Conservation (phyloP, 2,329 filamentous ascomycete genomes). For the Westerdykella ornata region DNA sequence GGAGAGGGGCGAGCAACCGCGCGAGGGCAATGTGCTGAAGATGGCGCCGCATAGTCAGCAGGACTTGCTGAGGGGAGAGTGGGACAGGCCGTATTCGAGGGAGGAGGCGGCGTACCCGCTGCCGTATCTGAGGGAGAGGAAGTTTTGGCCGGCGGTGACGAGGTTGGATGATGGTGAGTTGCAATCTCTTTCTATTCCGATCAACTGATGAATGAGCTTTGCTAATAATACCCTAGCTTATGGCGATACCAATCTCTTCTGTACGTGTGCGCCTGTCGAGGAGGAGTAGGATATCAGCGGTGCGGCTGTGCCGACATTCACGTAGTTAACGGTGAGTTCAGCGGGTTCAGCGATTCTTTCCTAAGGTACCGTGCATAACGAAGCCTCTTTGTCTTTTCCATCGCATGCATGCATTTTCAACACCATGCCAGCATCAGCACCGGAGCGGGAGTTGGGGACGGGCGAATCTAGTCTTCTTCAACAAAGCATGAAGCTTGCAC, state of each 20-base stretch:
- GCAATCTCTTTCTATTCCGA: neutral
- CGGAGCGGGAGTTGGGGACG: no score
- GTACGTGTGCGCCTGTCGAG: conserved; percentile 83
- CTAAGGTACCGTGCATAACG: neutral
- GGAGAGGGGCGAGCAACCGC: conserved; percentile 70
- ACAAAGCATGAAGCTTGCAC: no score
- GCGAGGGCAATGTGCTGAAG: conserved; percentile 76
- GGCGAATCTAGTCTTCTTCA: no score
- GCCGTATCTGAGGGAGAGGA: conserved; percentile 80
- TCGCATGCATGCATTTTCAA: no score
- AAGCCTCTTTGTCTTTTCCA: no score
- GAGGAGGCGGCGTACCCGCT: conserved; percentile 84
- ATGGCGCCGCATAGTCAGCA: conserved; percentile 79
- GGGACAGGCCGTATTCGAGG: conserved; percentile 74
- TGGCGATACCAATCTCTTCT: conserved; percentile 89
- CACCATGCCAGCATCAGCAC: no score
- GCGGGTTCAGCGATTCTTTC: neutral
- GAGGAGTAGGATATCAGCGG: conserved; percentile 27
- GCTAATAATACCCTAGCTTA: conserved; percentile 54
- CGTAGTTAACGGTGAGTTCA: conserved; percentile 8
- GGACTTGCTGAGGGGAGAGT: conserved; percentile 69
- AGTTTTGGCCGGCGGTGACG: conserved; percentile 90
- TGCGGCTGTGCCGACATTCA: conserved; percentile 28
- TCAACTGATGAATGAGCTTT: conserved; percentile 11
- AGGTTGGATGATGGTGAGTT: conserved; percentile 77